phyloP scores from a whole-genome alignment of 2,329 filamentous ascomycete genomes.

The Trichoderma semiorbis region DNA sequence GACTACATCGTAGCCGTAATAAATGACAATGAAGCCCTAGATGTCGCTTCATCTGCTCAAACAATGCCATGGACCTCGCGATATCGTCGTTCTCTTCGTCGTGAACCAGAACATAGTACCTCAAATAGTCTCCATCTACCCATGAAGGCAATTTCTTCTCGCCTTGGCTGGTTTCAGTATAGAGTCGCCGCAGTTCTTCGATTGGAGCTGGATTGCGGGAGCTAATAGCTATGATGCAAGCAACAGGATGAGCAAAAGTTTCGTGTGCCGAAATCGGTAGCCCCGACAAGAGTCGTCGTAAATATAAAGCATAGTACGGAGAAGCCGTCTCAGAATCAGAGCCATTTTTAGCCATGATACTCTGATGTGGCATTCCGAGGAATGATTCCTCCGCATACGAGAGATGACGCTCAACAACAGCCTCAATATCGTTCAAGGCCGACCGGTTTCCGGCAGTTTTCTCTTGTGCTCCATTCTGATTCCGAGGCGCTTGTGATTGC shows the following conservation, averaged over 20 bases:
- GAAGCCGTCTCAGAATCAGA: constrained; percentile 56
- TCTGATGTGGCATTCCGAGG: constrained; percentile 35
- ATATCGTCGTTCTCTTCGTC: constrained; percentile 97
- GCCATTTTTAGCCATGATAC: constrained; percentile 38
- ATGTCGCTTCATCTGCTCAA: constrained; percentile 99
- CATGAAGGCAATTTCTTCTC: constrained; percentile 72
- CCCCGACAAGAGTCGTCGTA: constrained; percentile 78
- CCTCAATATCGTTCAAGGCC: constrained; percentile 65
- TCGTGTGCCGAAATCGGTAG: constrained; percentile 79
- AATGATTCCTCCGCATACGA: constrained; percentile 66
- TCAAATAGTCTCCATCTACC: constrained; percentile 86
- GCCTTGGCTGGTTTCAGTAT: constrained; percentile 78
- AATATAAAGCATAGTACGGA: constrained; percentile 80
- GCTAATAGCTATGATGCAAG: constrained; percentile 91
- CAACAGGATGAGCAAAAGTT: constrained; percentile 91
- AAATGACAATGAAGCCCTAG: constrained; percentile 94
- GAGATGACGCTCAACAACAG: constrained; percentile 75
- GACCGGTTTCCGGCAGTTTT: constrained; percentile 31
- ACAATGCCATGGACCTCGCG: constrained; percentile 79
- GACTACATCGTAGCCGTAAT: constrained; percentile 76
- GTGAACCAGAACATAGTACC: constrained; percentile 95
- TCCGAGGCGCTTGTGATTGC: constrained; percentile 38
- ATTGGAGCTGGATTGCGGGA: constrained; percentile 81
- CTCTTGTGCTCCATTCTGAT: constrained; percentile 27
- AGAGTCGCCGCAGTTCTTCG: constrained; percentile 79